Conservation (phyloP, 768 basidiomycete genomes). For the Psilocybe sp. region DNA sequence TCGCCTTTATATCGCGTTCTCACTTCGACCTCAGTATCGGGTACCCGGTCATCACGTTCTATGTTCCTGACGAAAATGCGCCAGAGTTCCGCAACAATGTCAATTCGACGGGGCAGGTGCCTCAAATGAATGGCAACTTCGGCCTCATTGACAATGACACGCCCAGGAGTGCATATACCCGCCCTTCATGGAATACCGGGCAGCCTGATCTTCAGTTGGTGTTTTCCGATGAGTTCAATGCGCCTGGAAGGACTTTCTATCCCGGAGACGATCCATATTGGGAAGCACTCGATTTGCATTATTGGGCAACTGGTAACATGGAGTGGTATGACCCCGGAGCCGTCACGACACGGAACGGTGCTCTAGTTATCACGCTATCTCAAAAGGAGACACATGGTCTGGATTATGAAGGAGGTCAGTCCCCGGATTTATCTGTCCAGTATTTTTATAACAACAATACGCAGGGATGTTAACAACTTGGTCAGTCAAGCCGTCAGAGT, state of each 20-base stretch:
- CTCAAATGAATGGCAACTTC: constrained; percentile 50
- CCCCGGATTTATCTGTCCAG: constrained; percentile 16
- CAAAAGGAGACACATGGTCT: constrained; percentile 65
- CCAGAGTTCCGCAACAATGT: constrained; percentile 40
- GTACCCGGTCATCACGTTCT: constrained; percentile 34
- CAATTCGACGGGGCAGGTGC: constrained; percentile 58
- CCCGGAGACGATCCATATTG: constrained; percentile 84
- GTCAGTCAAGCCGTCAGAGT: constrained; percentile 20
- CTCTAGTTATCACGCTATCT: constrained; percentile 69
- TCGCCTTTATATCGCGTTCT: not conserved
- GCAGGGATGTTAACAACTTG: constrained; percentile 46
- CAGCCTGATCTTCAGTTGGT: constrained; percentile 49
- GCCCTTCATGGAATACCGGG: constrained; percentile 57
- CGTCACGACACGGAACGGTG: constrained; percentile 71
- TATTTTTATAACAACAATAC: constrained; percentile 5
- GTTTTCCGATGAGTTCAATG: constrained; percentile 80
- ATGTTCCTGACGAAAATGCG: constrained; percentile 16
- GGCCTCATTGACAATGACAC: constrained; percentile 58
- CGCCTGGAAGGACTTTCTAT: constrained; percentile 71
- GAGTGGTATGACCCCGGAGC: constrained; percentile 89
- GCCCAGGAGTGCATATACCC: constrained; percentile 50
- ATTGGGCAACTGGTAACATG: constrained; percentile 69
- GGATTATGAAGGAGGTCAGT: constrained; percentile 65
- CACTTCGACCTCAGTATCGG: constrained; percentile 24
- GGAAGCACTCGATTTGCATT: constrained; percentile 78